These are phyloP conservation scores for Blechomonas ayalai DNA, from an alignment of 208 protist species.

Conservation along the genomic window DNA sequence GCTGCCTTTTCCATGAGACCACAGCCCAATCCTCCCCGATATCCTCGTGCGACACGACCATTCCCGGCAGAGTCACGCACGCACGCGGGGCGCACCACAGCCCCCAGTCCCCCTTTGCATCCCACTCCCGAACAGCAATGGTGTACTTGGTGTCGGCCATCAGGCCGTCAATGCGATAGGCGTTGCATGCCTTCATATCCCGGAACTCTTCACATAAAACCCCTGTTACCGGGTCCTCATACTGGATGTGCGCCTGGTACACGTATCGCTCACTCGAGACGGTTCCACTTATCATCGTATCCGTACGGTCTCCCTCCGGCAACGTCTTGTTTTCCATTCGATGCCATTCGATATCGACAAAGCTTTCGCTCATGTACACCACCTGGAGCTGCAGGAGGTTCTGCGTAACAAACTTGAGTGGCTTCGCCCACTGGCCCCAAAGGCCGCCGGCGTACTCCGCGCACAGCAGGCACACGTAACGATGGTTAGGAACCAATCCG, in stretches of 20 bases:
- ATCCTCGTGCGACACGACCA: constrained; percentile 42
- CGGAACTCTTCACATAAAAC: constrained; percentile 58
- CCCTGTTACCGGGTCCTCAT: constrained; percentile 39
- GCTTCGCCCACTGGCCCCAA: constrained; percentile 77
- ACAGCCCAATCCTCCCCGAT: constrained; percentile 77
- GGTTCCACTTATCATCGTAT: constrained; percentile 45
- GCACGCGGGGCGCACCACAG: constrained; percentile 75
- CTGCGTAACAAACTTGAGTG: constrained; percentile 88
- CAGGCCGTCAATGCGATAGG: constrained; percentile 72
- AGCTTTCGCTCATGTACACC: constrained; percentile 80
- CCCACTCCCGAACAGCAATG: constrained; percentile 86
- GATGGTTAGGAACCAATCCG: constrained; percentile 66
- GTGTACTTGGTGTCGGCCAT: constrained; percentile 85
- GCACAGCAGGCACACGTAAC: constrained; percentile 81
- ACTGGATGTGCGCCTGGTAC: constrained; percentile 73
- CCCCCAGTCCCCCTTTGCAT: constrained; percentile 84
- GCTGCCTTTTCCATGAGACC: constrained; percentile 53
- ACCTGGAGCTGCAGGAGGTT: constrained; percentile 88
- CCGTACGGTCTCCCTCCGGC: constrained; percentile 33
- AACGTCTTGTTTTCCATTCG: constrained; percentile 77
- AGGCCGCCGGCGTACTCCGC: constrained; percentile 64
- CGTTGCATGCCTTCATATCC: constrained; percentile 63
- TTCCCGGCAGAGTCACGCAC: constrained; percentile 79
- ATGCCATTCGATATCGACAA: constrained; percentile 88
- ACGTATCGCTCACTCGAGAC: constrained; percentile 49